Percentiles rank a stretch among this genome's conserved stretches.
phyloP scores from a whole-genome alignment of 2,329 filamentous ascomycete species.

The Camillea tinctor region DNA sequence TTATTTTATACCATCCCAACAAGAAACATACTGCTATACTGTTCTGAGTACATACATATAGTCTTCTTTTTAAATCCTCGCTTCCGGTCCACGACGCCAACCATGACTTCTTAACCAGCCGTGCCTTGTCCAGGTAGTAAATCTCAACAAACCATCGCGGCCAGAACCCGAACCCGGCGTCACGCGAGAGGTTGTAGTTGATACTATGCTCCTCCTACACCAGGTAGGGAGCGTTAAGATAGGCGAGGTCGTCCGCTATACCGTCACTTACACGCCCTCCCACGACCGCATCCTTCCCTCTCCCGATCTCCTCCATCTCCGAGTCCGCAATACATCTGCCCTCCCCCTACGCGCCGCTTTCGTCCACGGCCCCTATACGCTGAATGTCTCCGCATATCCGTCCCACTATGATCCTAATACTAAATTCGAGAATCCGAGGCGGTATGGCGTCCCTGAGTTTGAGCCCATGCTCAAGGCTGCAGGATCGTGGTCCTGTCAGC shows the following conservation, averaged over 20 bases:
- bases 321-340: conserved; percentile 87
- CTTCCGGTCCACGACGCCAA: neutral
- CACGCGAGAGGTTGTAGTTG: neutral
- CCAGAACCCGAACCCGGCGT: neutral
- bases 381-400: conserved; percentile 84
- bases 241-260: conserved; percentile 89
- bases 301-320: conserved; percentile 76
- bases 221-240: conserved; percentile 91
- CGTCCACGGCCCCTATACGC: conserved; percentile 90
- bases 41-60: too few species aligned
- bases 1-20: too few species aligned
- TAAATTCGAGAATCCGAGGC: conserved; percentile 67
- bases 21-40: too few species aligned
- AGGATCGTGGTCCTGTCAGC: conserved; percentile 76
- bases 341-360: conserved; percentile 92
- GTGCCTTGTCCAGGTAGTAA: neutral
- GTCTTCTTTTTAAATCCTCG: too few species aligned
- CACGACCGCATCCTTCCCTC: conserved; percentile 87
- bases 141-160: neutral
- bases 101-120: neutral
- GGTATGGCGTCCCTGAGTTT: conserved; percentile 81
- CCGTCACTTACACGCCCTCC: conserved; percentile 86
- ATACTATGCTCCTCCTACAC: conserved; percentile 81
- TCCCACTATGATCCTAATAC: conserved; percentile 78
- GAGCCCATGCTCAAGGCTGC: conserved; percentile 97